Evolutionary conservation across 1,284 basidiomycete species (phyloP), one percentile per base, ranked within the genome.

Genomic region (Fomitopsis palustris): DNA sequence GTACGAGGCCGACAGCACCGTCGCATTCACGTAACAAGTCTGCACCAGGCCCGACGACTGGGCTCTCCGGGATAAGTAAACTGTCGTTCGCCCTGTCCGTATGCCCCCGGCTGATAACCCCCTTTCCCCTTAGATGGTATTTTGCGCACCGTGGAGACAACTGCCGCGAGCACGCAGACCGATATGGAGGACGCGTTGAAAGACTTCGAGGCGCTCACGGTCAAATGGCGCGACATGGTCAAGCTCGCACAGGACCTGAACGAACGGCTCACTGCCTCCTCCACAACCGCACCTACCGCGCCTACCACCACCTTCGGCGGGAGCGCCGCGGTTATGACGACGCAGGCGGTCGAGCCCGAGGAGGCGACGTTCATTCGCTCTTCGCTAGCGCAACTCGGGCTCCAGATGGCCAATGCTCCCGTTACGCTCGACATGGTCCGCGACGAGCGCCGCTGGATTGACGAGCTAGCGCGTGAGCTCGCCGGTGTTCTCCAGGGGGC

Each of bases 171-270:
- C 12, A 79, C 86, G 16, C 81, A 87, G 54, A 83, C 82, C 7
- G 81, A 87, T 63, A 87, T 98, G 79, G 81, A 84, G 51, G 85
- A 87, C 65, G 92, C 95, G 0, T 81, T 99, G 54, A 82, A 86
- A 65, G 96, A 98, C 69, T 81, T 99, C 25, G 94, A 98, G 69
- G 90, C 92, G 0, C 79, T 99, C 43, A 96, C 93, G 91, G 79
- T 90, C 54, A 93, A 95, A 71, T 95, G 96, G 0, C 90, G 88
- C 65, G 92, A 95, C 65, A 98, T 99, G 90, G 95, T 93, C 56
- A 84, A 85, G 42, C 82, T 98, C 29, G 95, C 96, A 1, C 89
- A 89, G 62, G 88, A 93, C 53, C 84, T 98, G 64, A 96, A 94
- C 70, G 85, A 92, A 61, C 92, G 88, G 62, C 80, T 98, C 10